Base-by-base conservation (phyloP, 2,329 filamentous ascomycete genomes). In the Waltergamsia citrina region DNA sequence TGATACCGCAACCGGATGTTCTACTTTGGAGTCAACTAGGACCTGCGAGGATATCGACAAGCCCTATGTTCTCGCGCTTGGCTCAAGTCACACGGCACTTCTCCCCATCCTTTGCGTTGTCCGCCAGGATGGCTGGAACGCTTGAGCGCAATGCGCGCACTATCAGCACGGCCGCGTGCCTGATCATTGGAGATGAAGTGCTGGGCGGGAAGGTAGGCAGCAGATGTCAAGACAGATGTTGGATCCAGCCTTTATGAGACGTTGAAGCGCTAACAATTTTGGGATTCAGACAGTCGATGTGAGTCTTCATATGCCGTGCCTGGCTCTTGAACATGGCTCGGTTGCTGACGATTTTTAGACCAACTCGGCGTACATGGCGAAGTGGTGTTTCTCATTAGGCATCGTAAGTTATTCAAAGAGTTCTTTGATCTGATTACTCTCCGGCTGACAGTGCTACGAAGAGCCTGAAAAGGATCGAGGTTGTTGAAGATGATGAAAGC, bases 171-270 rank as follows among this genome's bases (percentile, higher is more conserved):
- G 92, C 90, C 9, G 90, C 83, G 37, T 94, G 86, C 57, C 62
- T 96, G 43, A 87, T 98, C 39, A 96, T 98, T 48, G 90, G 90
- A n/a, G 90, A 96, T 60, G 90, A 95, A 58, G 87, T 96, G 5
- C 69, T 96, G 4, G 88, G 87, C 16, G 90, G 92, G 48, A 96
- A 96, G 81, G 88, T 86, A 56, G 7, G n/a, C n/a, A n/a, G n/a
- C n/a, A n/a, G n/a, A n/a, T n/a, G n/a, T n/a, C n/a, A n/a, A n/a
- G n/a, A n/a, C n/a, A n/a, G n/a, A n/a, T n/a, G n/a, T n/a, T n/a
- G n/a, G n/a, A n/a, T n/a, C n/a, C n/a, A n/a, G n/a, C n/a, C n/a
- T n/a, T n/a, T n/a, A n/a, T n/a, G n/a, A n/a, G n/a, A 4, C 10
- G 23, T 24, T 14, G 14, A 14, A 12, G n/a, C 6, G 7, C 32